Evolutionary conservation across 306 rosid genomes (phyloP).

Genomic region (Benincasa hispida): DNA sequence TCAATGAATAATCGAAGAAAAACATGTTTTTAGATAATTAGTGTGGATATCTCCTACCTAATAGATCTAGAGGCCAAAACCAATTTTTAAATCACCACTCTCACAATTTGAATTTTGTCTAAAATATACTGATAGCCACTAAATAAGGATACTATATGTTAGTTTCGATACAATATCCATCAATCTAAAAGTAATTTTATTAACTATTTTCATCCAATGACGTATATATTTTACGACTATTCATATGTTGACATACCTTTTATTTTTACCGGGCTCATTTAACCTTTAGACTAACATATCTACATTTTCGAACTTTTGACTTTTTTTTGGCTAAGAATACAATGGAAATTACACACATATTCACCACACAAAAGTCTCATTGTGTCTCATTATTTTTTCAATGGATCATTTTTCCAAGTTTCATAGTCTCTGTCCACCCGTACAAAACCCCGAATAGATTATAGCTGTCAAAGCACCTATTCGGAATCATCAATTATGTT

Average conservation of each 20-base stretch:
- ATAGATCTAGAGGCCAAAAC: neutral
- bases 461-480: slow-evolving; percentile 1
- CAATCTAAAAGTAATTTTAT: neutral
- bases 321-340: no score
- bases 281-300: neutral
- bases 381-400: neutral
- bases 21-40: neutral
- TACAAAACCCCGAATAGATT: neutral
- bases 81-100: neutral
- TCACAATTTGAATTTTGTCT: neutral
- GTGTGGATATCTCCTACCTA: neutral
- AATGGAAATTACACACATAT: no score
- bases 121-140: neutral
- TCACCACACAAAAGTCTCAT: neutral
- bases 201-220: neutral
- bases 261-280: neutral
- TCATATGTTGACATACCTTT: neutral
- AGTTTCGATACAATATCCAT: neutral
- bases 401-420: neutral
- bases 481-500: neutral
- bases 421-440: neutral
- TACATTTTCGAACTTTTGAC: neutral
- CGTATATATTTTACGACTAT: neutral
- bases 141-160: neutral
- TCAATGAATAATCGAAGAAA: neutral